These are phyloP conservation scores for Mucor saturninus DNA, from an alignment of 371 early-diverging fungal species.

Conservation along the genomic window DNA sequence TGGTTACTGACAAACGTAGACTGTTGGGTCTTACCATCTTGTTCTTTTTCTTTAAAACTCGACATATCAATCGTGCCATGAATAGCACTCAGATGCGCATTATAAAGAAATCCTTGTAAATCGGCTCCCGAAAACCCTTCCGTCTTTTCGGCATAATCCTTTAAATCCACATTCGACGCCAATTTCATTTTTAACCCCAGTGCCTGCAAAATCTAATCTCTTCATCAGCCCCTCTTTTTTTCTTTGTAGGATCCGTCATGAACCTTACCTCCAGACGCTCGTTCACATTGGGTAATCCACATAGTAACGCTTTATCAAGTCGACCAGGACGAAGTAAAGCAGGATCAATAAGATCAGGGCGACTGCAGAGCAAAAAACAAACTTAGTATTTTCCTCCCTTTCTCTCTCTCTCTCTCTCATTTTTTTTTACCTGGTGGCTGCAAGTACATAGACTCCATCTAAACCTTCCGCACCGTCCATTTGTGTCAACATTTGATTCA, in stretches of 20 bases:
- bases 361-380: constrained; percentile 57
- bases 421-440: constrained; percentile 80
- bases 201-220: constrained; percentile 60
- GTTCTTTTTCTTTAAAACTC: constrained; percentile 48
- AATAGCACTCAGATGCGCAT: constrained; percentile 90
- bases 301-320: constrained; percentile 93
- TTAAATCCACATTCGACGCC: constrained; percentile 62
- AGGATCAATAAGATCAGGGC: constrained; percentile 99
- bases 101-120: constrained; percentile 90
- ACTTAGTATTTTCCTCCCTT: too few relatives aligned
- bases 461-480: constrained; percentile 97
- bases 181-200: constrained; percentile 72
- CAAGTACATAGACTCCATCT: constrained; percentile 90
- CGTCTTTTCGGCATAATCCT: constrained; percentile 65
- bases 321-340: constrained; percentile 98
- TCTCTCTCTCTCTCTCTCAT: neutral
- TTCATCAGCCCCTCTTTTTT: neutral
- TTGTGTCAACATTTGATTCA: constrained; percentile 95
- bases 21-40: constrained; percentile 31
- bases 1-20: too few relatives aligned
- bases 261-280: constrained; percentile 71
- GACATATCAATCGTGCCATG: constrained; percentile 70
- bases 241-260: neutral
- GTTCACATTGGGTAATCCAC: constrained; percentile 77
- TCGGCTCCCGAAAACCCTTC: constrained; percentile 92